Evolutionary conservation across 768 basidiomycete genomes (phyloP).

Genomic region (Russula griseocarnosa): DNA sequence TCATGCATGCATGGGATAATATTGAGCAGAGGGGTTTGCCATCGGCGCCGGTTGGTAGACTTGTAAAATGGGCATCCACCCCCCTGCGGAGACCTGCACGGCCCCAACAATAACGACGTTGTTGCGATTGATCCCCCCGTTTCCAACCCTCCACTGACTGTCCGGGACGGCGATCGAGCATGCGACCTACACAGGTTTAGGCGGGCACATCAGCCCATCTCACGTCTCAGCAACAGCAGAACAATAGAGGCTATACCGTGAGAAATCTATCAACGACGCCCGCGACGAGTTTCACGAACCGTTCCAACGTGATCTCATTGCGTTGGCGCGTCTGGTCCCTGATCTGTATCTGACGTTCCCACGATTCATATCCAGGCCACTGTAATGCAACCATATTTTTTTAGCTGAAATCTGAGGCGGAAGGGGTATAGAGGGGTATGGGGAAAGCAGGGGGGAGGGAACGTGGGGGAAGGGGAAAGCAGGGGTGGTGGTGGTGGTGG

Average conservation of each 20-base stretch:
- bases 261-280: slow-evolving; percentile 26
- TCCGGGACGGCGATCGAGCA: neutral
- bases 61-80: slow-evolving; percentile 27
- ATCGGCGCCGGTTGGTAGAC: neutral
- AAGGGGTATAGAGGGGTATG: too few species aligned
- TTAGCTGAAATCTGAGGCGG: too few species aligned
- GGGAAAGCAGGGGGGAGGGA: too few species aligned
- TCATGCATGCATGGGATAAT: slow-evolving; percentile 1
- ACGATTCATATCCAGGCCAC: slow-evolving; percentile 24
- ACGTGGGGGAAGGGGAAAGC: neutral
- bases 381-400: neutral
- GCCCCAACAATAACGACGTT: slow-evolving; percentile 17
- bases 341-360: slow-evolving; percentile 25
- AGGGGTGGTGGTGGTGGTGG: neutral
- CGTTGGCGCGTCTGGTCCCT: slow-evolving; percentile 24
- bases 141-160: slow-evolving; percentile 6
- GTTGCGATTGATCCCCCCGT: slow-evolving; percentile 9
- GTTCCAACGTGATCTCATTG: slow-evolving; percentile 25
- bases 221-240: neutral
- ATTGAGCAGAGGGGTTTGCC: neutral
- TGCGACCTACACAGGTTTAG: neutral
- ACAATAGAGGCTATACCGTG: slow-evolving; percentile 7
- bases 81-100: slow-evolving; percentile 24
- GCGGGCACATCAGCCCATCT: neutral
- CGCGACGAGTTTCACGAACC: slow-evolving; percentile 22